Conservation (phyloP, 352 stramenopile species). For the Phytophthora brassicae region DNA sequence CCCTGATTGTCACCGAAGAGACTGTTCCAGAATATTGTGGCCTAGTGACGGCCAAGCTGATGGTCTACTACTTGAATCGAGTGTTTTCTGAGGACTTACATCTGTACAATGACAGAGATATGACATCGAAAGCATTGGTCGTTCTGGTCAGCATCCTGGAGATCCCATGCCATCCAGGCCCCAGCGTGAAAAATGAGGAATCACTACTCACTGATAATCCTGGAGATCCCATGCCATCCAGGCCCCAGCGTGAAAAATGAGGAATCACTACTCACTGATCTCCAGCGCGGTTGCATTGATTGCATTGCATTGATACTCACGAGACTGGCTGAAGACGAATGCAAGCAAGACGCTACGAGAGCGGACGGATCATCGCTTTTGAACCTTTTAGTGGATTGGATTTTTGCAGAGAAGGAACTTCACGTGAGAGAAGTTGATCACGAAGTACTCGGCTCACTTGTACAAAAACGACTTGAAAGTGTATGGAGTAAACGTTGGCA, state of each 20-base stretch:
- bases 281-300: conserved; percentile 75
- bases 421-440: background rate
- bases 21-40: conserved; percentile 36
- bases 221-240: conserved; percentile 42
- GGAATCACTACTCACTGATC: conserved; percentile 48
- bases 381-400: conserved; percentile 42
- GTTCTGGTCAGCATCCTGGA: conserved; percentile 56
- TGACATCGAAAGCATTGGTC: conserved; percentile 27
- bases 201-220: no score
- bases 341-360: background rate
- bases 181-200: conserved; percentile 17
- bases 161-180: conserved; percentile 32
- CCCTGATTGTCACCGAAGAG: conserved; percentile 17
- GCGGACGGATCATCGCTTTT: conserved; percentile 22
- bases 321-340: conserved; percentile 14
- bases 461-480: conserved; percentile 17
- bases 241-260: conserved; percentile 13
- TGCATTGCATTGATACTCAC: conserved; percentile 55
- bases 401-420: conserved; percentile 20
- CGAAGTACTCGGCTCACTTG: conserved; percentile 10
- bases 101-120: conserved; percentile 19
- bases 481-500: conserved; percentile 14
- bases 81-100: conserved; percentile 49
- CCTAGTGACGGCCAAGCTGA: conserved; percentile 64
- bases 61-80: conserved; percentile 79